phyloP scores from a whole-genome alignment of 2,329 filamentous ascomycete genomes.

The Diaporthe eres region DNA sequence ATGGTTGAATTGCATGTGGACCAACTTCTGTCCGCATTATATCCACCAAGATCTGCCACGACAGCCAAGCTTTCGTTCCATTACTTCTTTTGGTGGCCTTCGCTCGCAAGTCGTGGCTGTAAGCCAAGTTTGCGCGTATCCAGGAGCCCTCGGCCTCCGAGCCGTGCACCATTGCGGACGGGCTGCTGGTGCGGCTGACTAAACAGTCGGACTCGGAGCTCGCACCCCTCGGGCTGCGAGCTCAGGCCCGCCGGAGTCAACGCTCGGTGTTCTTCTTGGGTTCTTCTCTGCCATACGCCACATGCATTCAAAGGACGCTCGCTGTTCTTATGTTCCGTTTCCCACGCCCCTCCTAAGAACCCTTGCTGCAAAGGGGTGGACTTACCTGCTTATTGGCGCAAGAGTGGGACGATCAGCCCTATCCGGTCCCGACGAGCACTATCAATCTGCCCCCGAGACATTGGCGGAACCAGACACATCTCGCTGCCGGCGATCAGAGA shows the following conservation, averaged over 20 bases:
- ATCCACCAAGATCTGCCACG: background rate
- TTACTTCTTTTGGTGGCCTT: background rate
- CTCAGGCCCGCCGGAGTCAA: background rate
- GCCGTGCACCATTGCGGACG: background rate
- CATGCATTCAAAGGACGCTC: background rate
- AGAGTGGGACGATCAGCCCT: constrained; percentile 8
- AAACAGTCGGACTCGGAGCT: background rate
- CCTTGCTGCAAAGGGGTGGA: background rate
- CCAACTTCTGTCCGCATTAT: constrained; percentile 6
- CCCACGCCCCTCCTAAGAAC: background rate
- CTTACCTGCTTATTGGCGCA: background rate
- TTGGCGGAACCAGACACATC: background rate
- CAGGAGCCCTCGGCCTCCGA: constrained; percentile 26
- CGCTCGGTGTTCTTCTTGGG: constrained; percentile 3
- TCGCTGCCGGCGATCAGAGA: background rate
- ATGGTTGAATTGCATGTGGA: background rate
- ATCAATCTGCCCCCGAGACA: background rate
- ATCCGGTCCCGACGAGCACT: background rate
- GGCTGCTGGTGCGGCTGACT: background rate
- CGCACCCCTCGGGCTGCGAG: constrained; percentile 25
- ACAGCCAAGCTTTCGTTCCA: constrained; percentile 1
- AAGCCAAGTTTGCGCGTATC: background rate
- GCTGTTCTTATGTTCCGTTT: background rate
- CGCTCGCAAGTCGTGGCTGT: constrained; percentile 1
- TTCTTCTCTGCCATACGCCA: background rate